Percentiles rank a stretch among this genome's conserved stretches.
phyloP scores from a whole-genome alignment of 2,329 filamentous ascomycete genomes.

The Paradendryphiella salina region DNA sequence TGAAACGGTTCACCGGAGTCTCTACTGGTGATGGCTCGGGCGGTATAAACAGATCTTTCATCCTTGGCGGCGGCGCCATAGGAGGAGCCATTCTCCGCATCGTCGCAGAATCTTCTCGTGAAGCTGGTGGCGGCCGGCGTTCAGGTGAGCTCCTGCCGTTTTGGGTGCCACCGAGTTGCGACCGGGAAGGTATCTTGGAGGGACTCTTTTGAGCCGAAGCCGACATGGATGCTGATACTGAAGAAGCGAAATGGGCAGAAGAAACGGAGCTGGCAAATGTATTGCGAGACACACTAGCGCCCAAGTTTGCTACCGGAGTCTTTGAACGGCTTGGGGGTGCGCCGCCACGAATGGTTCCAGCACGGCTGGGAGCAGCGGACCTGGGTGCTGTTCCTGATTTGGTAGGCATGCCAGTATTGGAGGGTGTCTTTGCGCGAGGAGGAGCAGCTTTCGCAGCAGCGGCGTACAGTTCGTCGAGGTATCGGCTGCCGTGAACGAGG shows the following conservation, averaged over 20 bases:
- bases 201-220: constrained; percentile 55
- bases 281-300: constrained; percentile 43
- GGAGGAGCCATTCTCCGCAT: constrained; percentile 50
- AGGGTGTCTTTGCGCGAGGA: constrained; percentile 75
- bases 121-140: constrained; percentile 52
- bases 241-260: constrained; percentile 27
- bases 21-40: constrained; percentile 46
- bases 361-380: constrained; percentile 36
- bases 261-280: constrained; percentile 44
- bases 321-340: constrained; percentile 50
- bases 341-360: constrained; percentile 48
- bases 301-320: constrained; percentile 47
- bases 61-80: constrained; percentile 76
- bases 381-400: constrained; percentile 38
- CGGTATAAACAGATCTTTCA: constrained; percentile 76
- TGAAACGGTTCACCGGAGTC: constrained; percentile 52
- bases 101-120: constrained; percentile 36
- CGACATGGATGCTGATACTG: constrained; percentile 31
- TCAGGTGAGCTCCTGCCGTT: constrained; percentile 81
- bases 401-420: constrained; percentile 47
- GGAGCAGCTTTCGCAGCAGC: constrained; percentile 63
- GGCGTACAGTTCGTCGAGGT: constrained; percentile 79
- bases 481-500: constrained; percentile 87
- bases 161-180: constrained; percentile 69
- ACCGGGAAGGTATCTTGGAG: constrained; percentile 69